phyloP scores from a whole-genome alignment of 495 filamentous ascomycete genomes.

The Podospora fimiseda region DNA sequence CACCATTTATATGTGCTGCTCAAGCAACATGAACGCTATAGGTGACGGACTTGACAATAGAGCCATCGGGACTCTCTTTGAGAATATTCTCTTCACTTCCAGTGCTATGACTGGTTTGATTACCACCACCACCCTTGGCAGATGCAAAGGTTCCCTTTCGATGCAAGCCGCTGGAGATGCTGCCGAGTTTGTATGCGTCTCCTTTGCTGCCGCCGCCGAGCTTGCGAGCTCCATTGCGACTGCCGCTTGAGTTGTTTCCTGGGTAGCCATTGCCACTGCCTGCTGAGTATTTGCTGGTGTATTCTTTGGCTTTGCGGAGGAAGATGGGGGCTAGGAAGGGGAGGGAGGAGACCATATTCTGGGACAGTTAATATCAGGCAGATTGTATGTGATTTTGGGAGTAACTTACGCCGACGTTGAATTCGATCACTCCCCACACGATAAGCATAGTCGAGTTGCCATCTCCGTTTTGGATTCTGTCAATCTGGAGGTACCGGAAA shows the following conservation, averaged over 20 bases:
- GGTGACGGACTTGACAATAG: conserved; percentile 44
- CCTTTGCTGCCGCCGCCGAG: conserved; percentile 18
- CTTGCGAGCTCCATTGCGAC: conserved; percentile 7
- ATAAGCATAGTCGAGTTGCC: conserved; percentile 55
- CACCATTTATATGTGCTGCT: not conserved
- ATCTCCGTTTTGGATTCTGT: conserved; percentile 42
- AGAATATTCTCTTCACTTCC: conserved; percentile 45
- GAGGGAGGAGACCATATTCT: conserved; percentile 45
- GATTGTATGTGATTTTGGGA: conserved; percentile 2
- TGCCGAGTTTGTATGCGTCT: conserved; percentile 33
- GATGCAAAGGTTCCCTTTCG: conserved; percentile 26
- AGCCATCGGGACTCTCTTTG: conserved; percentile 20
- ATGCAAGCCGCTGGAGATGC: conserved; percentile 18
- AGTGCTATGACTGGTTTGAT: conserved; percentile 24
- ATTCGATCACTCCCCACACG: conserved; percentile 53
- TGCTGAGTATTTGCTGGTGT: conserved; percentile 23
- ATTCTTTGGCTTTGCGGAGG: conserved; percentile 30
- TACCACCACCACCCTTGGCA: conserved; percentile 10
- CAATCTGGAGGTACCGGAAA: conserved; percentile 49
- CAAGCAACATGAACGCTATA: conserved; percentile 33
- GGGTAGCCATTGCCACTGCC: conserved; percentile 6
- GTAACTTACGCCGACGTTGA: conserved; percentile 44
- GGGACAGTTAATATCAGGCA: not conserved
- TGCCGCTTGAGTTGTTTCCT: not conserved
- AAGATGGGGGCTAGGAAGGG: conserved; percentile 44